A percentile compares a stretch with the other conserved stretches of the same genome.
These are phyloP conservation scores for Trichoderma asperellum DNA, from an alignment of 2,329 filamentous ascomycete species.

Conservation along the genomic window DNA sequence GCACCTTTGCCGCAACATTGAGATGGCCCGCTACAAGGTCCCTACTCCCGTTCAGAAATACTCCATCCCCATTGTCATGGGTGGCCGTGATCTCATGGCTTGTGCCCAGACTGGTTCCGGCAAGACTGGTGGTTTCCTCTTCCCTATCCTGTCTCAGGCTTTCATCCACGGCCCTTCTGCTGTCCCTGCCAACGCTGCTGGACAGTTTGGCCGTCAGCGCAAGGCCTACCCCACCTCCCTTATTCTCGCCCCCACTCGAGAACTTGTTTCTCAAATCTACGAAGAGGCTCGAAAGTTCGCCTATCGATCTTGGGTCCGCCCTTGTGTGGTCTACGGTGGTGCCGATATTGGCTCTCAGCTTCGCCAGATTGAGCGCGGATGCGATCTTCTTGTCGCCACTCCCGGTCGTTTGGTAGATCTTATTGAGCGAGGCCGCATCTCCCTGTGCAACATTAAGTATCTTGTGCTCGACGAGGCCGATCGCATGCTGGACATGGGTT, in stretches of 20 bases:
- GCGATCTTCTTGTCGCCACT: slow-evolving; percentile 94
- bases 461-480: slow-evolving; percentile 98
- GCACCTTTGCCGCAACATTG: slow-evolving; percentile 90
- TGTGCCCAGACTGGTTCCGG: slow-evolving; percentile 99
- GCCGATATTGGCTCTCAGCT: slow-evolving; percentile 98
- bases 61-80: slow-evolving; percentile 98
- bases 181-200: slow-evolving; percentile 64
- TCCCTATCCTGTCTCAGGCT: slow-evolving; percentile 97
- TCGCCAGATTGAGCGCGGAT: slow-evolving; percentile 95
- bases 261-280: slow-evolving; percentile 98
- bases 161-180: slow-evolving; percentile 85
- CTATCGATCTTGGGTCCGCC: slow-evolving; percentile 98
- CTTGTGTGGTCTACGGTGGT: slow-evolving; percentile 98
- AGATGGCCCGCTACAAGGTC: slow-evolving; percentile 89
- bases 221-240: slow-evolving; percentile 97
- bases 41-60: slow-evolving; percentile 99
- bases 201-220: slow-evolving; percentile 87
- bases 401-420: slow-evolving; percentile 96
- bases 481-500: slow-evolving; percentile 99
- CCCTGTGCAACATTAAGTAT: slow-evolving; percentile 98
- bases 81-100: slow-evolving; percentile 96
- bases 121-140: slow-evolving; percentile 99
- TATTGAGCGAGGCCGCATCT: slow-evolving; percentile 98
- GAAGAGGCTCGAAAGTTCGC: slow-evolving; percentile 98
- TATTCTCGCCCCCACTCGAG: slow-evolving; percentile 94